phyloP scores from a whole-genome alignment of 1,139 yeast species.

The Eremothecium cymbalariae region DNA sequence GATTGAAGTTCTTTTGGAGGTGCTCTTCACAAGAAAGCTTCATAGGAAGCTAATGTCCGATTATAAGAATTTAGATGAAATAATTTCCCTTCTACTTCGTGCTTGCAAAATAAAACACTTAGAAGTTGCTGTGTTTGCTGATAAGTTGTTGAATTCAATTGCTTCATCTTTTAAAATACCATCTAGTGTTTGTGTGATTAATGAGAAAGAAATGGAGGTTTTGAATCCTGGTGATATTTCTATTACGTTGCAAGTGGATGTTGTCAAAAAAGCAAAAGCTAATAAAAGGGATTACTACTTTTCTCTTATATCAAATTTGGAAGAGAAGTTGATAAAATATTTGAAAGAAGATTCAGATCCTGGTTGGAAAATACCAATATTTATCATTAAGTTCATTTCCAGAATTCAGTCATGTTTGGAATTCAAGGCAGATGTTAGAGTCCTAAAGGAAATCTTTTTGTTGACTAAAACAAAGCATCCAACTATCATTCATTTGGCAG shows the following conservation, averaged over 20 bases:
- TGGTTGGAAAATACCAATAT: conserved; percentile 65
- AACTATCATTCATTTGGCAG: conserved; percentile 51
- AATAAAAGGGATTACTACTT: conserved; percentile 42
- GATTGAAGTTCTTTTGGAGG: conserved; percentile 60
- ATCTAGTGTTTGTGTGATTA: conserved; percentile 49
- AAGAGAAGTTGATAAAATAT: conserved; percentile 36
- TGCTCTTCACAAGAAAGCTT: conserved; percentile 47
- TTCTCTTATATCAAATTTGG: conserved; percentile 38
- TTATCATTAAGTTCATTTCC: conserved; percentile 48
- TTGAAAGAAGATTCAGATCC: conserved; percentile 31
- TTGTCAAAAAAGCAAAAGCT: conserved; percentile 52
- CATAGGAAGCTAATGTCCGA: conserved; percentile 52
- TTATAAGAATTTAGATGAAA: conserved; percentile 42
- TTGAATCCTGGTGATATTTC: conserved; percentile 60
- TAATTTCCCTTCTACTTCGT: conserved; percentile 42
- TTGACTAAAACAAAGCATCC: conserved; percentile 70
- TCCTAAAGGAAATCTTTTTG: conserved; percentile 42
- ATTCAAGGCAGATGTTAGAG: conserved; percentile 38
- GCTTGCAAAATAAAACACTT: conserved; percentile 55
- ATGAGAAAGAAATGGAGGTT: conserved; percentile 34
- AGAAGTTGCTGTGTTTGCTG: conserved; percentile 46
- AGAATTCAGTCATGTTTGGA: conserved; percentile 52
- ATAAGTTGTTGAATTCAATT: conserved; percentile 43
- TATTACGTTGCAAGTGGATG: conserved; percentile 48
- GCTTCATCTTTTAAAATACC: conserved; percentile 47